Conservation (phyloP, 1,284 basidiomycete species). For the Rhodotorula sp. region DNA sequence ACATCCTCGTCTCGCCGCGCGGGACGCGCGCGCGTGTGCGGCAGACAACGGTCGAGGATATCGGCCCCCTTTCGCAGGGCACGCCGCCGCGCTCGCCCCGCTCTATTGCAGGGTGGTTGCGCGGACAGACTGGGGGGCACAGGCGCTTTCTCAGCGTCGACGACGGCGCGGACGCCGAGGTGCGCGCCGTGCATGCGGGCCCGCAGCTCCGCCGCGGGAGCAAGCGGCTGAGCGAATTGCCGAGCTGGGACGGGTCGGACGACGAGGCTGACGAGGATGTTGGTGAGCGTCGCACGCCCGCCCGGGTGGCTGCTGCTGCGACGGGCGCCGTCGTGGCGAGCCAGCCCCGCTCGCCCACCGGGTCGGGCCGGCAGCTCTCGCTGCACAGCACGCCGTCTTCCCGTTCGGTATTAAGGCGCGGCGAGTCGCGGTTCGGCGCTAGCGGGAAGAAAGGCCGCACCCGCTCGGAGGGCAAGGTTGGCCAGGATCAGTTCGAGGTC, state of each 20-base stretch:
- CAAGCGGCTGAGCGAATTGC: slow-evolving; percentile 26
- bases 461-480: background rate
- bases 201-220: slow-evolving; percentile 22
- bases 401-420: background rate
- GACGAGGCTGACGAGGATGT: background rate
- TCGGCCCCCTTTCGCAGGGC: background rate
- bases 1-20: background rate
- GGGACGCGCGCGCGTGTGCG: background rate
- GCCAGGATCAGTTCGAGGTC: slow-evolving; percentile 13
- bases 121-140: background rate
- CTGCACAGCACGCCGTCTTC: background rate
- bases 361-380: background rate
- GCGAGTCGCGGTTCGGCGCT: background rate
- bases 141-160: background rate
- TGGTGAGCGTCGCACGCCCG: background rate
- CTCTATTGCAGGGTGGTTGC: background rate
- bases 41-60: background rate
- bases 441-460: background rate
- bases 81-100: background rate
- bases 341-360: background rate
- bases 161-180: slow-evolving; percentile 9
- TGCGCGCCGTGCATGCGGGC: slow-evolving; percentile 8
- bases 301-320: background rate
- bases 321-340: background rate
- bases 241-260: background rate